These are phyloP conservation scores for Camellia lanceoleosa DNA, from an alignment of 148 eudicot genomes.

Conservation along the genomic window DNA sequence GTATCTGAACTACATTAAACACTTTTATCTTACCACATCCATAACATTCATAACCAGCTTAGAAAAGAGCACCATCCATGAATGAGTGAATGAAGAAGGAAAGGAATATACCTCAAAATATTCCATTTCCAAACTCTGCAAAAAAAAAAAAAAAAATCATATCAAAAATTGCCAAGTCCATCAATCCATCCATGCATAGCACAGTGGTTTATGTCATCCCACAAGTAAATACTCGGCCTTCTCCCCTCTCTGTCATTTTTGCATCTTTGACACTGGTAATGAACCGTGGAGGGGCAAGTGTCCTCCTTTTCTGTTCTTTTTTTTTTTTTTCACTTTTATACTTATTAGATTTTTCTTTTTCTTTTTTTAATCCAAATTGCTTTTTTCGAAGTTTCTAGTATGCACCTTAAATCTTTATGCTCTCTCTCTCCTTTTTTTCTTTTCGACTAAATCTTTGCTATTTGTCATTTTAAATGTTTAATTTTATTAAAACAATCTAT, in stretches of 20 bases:
- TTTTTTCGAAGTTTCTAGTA: no score
- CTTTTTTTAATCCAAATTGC: no score
- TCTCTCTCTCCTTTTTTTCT: no score
- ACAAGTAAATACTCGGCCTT: background rate
- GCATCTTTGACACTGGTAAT: background rate
- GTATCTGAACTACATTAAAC: conserved; percentile 8
- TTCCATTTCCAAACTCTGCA: background rate
- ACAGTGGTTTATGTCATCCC: conserved; percentile 4
- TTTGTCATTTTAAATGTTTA: no score
- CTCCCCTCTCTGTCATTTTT: no score
- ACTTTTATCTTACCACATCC: background rate
- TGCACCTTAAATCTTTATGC: no score
- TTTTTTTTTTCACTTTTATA: no score
- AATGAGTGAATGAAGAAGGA: background rate
- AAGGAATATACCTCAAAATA: background rate
- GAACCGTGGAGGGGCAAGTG: background rate
- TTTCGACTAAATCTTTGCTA: no score
- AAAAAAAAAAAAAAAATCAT: background rate
- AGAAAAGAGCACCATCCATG: conserved; percentile 17
- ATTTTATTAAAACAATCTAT: no score
- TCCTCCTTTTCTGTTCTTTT: background rate
- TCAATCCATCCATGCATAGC: background rate
- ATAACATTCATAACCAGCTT: conserved; percentile 20
- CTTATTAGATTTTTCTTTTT: no score
- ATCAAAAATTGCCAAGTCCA: background rate